Evolutionary conservation across 2,329 filamentous ascomycete species (phyloP), one percentile per base, ranked within the genome.

Genomic region (Sporothrix sp.): DNA sequence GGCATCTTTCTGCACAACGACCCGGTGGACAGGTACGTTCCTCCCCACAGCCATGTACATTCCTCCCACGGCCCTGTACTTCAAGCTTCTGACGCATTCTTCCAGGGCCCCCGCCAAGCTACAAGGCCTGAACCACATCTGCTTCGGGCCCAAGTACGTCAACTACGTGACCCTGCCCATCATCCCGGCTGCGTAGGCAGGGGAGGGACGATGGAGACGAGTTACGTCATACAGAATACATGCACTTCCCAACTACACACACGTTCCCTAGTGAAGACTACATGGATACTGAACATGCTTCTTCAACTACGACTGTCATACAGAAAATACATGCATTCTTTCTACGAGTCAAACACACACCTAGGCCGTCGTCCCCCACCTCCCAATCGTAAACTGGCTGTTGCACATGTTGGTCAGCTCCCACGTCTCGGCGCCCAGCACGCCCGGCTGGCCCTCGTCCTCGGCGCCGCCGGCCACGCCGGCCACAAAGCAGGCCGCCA

Each of bases 361-460:
- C n/a, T n/a, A n/a, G n/a, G n/a, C n/a, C n/a, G n/a, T n/a, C n/a
- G n/a, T n/a, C 7, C 13, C 52, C 66, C 66, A 67, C 4, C 50
- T 56, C 1, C 76, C 76, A 54, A 80, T 62, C 0, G 73, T 79
- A 56, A 75, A 81, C 62, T 81, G 78, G 30, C 71, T 74, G 59
- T 81, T 81, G 48, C 74, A 77, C 78, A 81, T 82, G 57, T 81
- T 81, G 4, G 74, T 79, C 63, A 83, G 63, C 62, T 83, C 80
- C 79, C 79, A 83, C n/a, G 71, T 74, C 67, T 83, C 78, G 0
- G 78, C 79, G 13, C 66, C 69, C 54, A 79, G 58, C 53, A 65
- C 62, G 0, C 68, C 72, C 33, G 63, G 55, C 13, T 63, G 0
- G 65, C 44, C 67, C 49, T 67, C 62, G 60, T 78, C 74, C 27